These are phyloP conservation scores for Hypomontagnella monticulosa DNA, from an alignment of 495 filamentous ascomycete species.

Conservation along the genomic window DNA sequence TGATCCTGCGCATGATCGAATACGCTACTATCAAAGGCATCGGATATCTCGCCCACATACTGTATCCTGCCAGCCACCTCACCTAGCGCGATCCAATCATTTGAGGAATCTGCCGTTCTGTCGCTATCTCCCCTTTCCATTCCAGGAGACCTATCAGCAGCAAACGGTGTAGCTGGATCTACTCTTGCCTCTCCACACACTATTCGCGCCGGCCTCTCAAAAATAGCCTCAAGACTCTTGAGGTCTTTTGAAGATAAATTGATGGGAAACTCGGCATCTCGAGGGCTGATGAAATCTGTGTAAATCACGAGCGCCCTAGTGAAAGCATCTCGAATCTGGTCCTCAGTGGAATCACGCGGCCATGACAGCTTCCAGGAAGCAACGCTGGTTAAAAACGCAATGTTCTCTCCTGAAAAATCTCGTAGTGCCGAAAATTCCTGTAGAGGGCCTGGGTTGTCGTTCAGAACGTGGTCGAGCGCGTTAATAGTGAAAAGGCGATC, in stretches of 20 bases:
- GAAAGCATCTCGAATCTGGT: constrained; percentile 52
- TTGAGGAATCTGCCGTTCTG: not conserved
- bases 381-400: constrained; percentile 66
- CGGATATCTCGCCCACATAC: constrained; percentile 55
- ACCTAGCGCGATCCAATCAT: constrained; percentile 31
- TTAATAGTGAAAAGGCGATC: constrained; percentile 60
- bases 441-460: constrained; percentile 58
- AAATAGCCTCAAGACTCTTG: constrained; percentile 58
- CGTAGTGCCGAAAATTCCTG: constrained; percentile 64
- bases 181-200: constrained; percentile 35
- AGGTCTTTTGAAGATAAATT: constrained; percentile 64
- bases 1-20: constrained; percentile 69
- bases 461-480: constrained; percentile 64
- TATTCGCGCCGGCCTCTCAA: constrained; percentile 52
- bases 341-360: constrained; percentile 26
- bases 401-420: constrained; percentile 71
- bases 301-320: constrained; percentile 64
- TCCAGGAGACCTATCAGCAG: constrained; percentile 2
- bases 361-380: constrained; percentile 61
- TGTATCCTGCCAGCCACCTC: constrained; percentile 27
- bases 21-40: constrained; percentile 59
- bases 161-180: constrained; percentile 36
- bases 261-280: constrained; percentile 64
- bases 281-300: constrained; percentile 59
- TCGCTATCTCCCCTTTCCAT: not conserved